Evolutionary conservation across 2,329 filamentous ascomycete species (phyloP).

Genomic region (Pseudogymnoascus sp.): DNA sequence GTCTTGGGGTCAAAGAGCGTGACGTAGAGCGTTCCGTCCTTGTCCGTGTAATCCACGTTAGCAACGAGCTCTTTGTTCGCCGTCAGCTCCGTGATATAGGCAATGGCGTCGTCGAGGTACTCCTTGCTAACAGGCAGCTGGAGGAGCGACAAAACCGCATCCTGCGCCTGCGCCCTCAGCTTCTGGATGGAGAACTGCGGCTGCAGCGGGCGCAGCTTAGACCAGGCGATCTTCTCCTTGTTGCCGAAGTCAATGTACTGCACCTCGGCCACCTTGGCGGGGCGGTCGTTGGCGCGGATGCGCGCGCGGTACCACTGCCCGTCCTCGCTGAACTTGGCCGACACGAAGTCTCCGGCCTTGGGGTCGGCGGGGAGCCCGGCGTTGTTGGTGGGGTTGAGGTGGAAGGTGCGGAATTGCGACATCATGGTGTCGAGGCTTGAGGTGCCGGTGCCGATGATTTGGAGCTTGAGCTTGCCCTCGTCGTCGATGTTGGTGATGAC

Average conservation of each 20-base stretch:
- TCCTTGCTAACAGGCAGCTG: constrained; percentile 78
- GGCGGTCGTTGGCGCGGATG: constrained; percentile 85
- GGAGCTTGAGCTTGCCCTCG: constrained; percentile 78
- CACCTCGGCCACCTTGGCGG: constrained; percentile 81
- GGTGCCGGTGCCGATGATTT: constrained; percentile 82
- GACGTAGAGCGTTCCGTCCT: constrained; percentile 76
- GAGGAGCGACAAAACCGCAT: constrained; percentile 80
- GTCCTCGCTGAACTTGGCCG: constrained; percentile 84
- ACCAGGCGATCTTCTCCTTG: constrained; percentile 81
- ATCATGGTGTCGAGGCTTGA: constrained; percentile 80
- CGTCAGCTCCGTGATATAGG: constrained; percentile 67
- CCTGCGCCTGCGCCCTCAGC: constrained; percentile 78
- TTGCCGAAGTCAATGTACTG: constrained; percentile 97
- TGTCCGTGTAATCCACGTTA: constrained; percentile 80
- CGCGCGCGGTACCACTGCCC: constrained; percentile 91
- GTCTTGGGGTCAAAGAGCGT: constrained; percentile 77
- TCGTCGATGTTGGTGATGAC: constrained; percentile 85
- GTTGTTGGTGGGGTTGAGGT: constrained; percentile 75
- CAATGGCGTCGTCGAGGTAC: constrained; percentile 75
- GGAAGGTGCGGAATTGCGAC: constrained; percentile 85
- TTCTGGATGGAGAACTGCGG: constrained; percentile 72
- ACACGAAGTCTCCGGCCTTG: constrained; percentile 86
- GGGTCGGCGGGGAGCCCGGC: constrained; percentile 66
- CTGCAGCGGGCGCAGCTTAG: constrained; percentile 72
- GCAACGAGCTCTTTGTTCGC: constrained; percentile 74